These are phyloP conservation scores for Saccharomycodes ludwigii DNA, from an alignment of 805 yeast species.

Conservation along the genomic window DNA sequence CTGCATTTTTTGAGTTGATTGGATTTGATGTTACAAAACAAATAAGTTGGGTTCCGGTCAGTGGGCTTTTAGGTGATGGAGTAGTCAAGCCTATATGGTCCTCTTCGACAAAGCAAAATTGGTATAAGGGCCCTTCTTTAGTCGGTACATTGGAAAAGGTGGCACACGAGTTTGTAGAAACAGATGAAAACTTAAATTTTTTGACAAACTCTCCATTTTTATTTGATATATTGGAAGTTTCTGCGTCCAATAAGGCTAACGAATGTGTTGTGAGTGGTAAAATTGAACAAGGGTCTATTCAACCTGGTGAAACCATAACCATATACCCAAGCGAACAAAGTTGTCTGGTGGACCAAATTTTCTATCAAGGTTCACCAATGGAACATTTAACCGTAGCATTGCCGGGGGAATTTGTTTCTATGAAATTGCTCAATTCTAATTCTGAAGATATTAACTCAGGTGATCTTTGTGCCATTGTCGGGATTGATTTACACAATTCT, in stretches of 20 bases:
- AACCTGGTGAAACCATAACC: conserved; percentile 54
- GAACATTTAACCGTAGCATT: conserved; percentile 25
- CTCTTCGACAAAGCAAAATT: conserved; percentile 75
- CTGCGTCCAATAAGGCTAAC: conserved; percentile 33
- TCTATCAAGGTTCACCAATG: conserved; percentile 13
- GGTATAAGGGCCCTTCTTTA: conserved; percentile 86
- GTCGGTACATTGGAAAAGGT: conserved; percentile 64
- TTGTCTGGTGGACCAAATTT: conserved; percentile 26
- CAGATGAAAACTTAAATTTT: conserved; percentile 10
- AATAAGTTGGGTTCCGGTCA: conserved; percentile 82
- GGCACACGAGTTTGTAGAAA: conserved; percentile 11
- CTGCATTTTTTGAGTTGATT: conserved; percentile 61
- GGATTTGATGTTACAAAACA: conserved; percentile 70
- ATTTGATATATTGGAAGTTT: conserved; percentile 53
- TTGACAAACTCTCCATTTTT: conserved; percentile 32
- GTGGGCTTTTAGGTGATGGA: conserved; percentile 93
- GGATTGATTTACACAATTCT: conserved; percentile 33
- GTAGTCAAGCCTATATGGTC: conserved; percentile 22
- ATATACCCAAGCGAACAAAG: conserved; percentile 39
- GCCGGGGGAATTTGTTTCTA: conserved; percentile 42
- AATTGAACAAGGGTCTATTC: conserved; percentile 53
- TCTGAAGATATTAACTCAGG: conserved; percentile 43
- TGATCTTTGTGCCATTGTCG: conserved; percentile 47
- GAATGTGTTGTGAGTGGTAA: conserved; percentile 51
- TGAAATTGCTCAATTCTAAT: conserved; percentile 27